Percentiles rank a stretch among this genome's conserved stretches.
Conservation (phyloP, 2,329 filamentous ascomycete genomes). For the Ophiocordyceps unilateralis region DNA sequence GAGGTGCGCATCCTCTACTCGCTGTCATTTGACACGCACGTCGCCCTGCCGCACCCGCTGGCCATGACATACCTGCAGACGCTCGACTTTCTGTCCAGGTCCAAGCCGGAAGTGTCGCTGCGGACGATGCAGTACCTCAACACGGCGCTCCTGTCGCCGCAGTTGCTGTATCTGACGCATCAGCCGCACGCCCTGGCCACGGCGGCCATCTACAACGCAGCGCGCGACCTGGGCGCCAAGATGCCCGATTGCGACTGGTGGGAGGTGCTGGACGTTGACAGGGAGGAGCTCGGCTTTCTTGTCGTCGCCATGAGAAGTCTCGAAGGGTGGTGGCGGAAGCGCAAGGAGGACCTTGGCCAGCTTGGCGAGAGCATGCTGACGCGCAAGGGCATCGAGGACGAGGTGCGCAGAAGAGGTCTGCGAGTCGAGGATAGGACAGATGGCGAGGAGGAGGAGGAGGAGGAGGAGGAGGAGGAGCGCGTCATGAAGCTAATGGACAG, state of each 20-base stretch:
- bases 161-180: slow-evolving; percentile 80
- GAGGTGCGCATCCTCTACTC: slow-evolving; percentile 63
- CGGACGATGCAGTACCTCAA: slow-evolving; percentile 69
- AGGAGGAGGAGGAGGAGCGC: slow-evolving; percentile 25
- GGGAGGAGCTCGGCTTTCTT: slow-evolving; percentile 85
- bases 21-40: slow-evolving; percentile 69
- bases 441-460: slow-evolving; percentile 24
- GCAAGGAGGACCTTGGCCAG: slow-evolving; percentile 37
- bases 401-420: slow-evolving; percentile 37
- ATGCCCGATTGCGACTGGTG: slow-evolving; percentile 83
- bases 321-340: slow-evolving; percentile 47
- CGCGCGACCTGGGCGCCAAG: slow-evolving; percentile 57
- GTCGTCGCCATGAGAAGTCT: slow-evolving; percentile 74
- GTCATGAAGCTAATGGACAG: slow-evolving; percentile 24
- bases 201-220: slow-evolving; percentile 79
- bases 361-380: slow-evolving; percentile 35
- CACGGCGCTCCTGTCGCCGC: slow-evolving; percentile 67
- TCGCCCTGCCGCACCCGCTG: slow-evolving; percentile 70
- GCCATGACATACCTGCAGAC: slow-evolving; percentile 87
- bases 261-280: slow-evolving; percentile 93
- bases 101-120: slow-evolving; percentile 36
- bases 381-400: slow-evolving; percentile 37
- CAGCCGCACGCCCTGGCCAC: slow-evolving; percentile 76
- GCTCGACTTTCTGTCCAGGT: slow-evolving; percentile 45
- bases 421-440: slow-evolving; percentile 13